Percentiles rank a stretch among this genome's conserved stretches.
These are phyloP conservation scores for Podospora didyma DNA, from an alignment of 495 filamentous ascomycete species.

Conservation along the genomic window DNA sequence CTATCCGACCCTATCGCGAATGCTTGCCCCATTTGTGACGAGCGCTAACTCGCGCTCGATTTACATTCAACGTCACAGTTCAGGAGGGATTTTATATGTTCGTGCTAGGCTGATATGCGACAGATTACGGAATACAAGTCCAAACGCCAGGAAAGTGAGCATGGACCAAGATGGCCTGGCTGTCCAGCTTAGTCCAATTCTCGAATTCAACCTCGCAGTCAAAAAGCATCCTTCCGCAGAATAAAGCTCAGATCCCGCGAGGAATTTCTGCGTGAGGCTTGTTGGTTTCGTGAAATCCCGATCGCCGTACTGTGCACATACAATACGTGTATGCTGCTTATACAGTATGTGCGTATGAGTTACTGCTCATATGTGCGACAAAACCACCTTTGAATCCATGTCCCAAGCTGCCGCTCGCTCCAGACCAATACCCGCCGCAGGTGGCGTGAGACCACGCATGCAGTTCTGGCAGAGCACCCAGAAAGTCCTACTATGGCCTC, in stretches of 20 bases:
- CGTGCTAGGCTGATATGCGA: conserved; percentile 10
- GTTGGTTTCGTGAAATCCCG: not conserved
- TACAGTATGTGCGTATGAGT: no score
- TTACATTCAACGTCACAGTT: conserved; percentile 13
- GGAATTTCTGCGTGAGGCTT: not conserved
- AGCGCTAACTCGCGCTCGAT: not conserved
- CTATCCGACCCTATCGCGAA: conserved; percentile 5
- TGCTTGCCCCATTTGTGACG: conserved; percentile 6
- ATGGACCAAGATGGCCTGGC: not conserved
- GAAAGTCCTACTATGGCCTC: not conserved
- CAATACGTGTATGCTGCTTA: no score
- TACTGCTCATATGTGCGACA: not conserved
- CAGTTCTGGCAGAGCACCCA: not conserved
- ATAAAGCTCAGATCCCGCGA: not conserved
- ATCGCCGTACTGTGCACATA: not conserved
- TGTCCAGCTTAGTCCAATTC: not conserved
- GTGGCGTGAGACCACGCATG: no score
- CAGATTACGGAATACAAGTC: no score
- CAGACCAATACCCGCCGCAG: no score
- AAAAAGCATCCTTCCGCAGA: not conserved
- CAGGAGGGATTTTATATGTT: conserved; percentile 1
- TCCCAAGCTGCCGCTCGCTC: no score
- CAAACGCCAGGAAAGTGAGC: no score
- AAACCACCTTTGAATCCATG: not conserved
- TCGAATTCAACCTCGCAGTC: not conserved